Evolutionary conservation across 768 basidiomycete genomes (phyloP), one percentile per base, ranked within the genome.

Genomic region (Termitomyces sp.): DNA sequence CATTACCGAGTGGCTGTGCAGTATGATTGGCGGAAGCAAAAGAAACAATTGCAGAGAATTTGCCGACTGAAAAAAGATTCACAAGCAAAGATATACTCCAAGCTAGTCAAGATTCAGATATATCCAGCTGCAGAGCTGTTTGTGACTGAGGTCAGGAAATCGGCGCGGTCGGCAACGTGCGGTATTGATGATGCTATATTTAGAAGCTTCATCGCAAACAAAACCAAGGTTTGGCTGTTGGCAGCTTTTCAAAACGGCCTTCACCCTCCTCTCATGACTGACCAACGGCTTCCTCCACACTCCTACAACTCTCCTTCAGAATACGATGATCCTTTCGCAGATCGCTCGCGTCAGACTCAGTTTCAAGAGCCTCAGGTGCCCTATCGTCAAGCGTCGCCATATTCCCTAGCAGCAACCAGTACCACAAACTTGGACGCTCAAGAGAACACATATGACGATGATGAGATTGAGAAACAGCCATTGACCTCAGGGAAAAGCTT

Each of bases 381-480:
- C 38, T 79, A 76, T 59, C 70, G 70, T 53, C 68, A 68, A 57
- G 58, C 67, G 46, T 55, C 68, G 28, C 69, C 70, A 53, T 68
- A 72, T 45, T 79, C 84, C 5, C 85, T 78, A 61, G 80, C 81
- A 52, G 51, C 51, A 24, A 52, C 28, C 54, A 88, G 86, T 66
- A 74, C 79, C 14, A 66, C 77, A 19, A 78, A 78, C 35, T 74
- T 90, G 73, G 77, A 34, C 75, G 58, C 63, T 21, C 68, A 68
- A 35, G 75, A 70, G 43, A 64, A 71, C 51, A 80, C 79, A 56
- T 78, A 74, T 17, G 85, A 89, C 58, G 87, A 90, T 51, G 88
- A 91, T 0, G 83, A 79, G 62, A 65, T 82, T 35, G 90, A 93
- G 72, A 91, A 91, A 63, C 79, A 81, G 62, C 91, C 90, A 22